These are phyloP conservation scores for grape (Vitis vinifera) DNA, from an alignment of 164 flowering plant species.

Conservation along the genomic window DNA sequence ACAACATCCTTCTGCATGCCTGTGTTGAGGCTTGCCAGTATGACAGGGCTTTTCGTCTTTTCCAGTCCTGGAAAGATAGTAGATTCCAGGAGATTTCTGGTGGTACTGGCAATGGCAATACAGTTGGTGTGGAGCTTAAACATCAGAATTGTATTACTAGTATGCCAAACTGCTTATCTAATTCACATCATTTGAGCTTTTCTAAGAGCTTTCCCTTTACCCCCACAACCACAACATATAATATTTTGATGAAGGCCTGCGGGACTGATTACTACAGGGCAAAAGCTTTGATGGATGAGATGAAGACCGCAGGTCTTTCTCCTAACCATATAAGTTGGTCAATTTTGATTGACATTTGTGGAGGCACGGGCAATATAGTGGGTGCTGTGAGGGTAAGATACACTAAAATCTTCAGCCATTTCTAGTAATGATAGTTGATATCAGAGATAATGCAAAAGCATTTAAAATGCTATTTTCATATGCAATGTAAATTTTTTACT, in stretches of 20 bases:
- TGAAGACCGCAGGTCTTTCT: constrained; percentile 63
- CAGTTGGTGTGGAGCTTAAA: constrained; percentile 10
- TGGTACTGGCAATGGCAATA: constrained; percentile 9
- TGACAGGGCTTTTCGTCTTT: constrained; percentile 87
- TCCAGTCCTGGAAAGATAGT: constrained; percentile 59
- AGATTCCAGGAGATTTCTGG: constrained; percentile 18
- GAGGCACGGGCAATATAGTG: constrained; percentile 54
- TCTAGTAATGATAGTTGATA: neutral
- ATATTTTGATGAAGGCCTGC: constrained; percentile 90
- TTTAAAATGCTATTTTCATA: too few species aligned
- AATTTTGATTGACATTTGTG: constrained; percentile 68
- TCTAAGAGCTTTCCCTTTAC: constrained; percentile 46
- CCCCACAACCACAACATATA: constrained; percentile 79
- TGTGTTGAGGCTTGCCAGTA: constrained; percentile 86
- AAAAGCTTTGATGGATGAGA: constrained; percentile 74
- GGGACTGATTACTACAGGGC: constrained; percentile 76
- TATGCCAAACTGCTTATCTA: constrained; percentile 18
- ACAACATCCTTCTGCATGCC: constrained; percentile 79
- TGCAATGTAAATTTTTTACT: too few species aligned
- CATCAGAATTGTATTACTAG: constrained; percentile 9
- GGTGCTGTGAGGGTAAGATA: constrained; percentile 71
- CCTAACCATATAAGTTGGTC: constrained; percentile 91
- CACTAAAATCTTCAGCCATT: neutral
- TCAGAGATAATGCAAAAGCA: too few species aligned
- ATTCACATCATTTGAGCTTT: constrained; percentile 24